These are phyloP conservation scores for Xylaria sp. DNA, from an alignment of 2,329 filamentous ascomycete species.

Conservation along the genomic window DNA sequence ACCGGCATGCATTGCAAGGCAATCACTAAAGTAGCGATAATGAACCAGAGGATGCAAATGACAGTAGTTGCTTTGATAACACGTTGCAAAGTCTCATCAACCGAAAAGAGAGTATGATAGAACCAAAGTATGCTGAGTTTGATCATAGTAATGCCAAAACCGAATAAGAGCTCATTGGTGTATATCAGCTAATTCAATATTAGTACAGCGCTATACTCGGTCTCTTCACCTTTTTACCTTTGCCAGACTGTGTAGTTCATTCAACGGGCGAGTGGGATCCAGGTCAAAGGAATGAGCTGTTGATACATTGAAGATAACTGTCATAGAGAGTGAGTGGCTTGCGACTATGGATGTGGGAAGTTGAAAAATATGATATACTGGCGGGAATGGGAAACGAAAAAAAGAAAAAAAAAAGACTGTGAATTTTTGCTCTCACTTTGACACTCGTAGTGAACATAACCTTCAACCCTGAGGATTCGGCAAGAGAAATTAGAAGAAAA, in stretches of 20 bases:
- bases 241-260: conserved; percentile 10
- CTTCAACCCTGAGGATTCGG: not conserved
- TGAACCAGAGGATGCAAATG: conserved; percentile 27
- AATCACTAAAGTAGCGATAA: conserved; percentile 18
- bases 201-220: not conserved
- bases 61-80: conserved; percentile 3
- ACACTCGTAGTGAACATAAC: not conserved
- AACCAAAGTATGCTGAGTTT: conserved; percentile 34
- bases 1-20: conserved; percentile 24
- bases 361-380: not conserved
- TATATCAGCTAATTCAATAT: conserved; percentile 4
- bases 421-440: not conserved
- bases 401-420: not conserved
- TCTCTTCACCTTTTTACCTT: conserved; percentile 3
- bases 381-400: not conserved
- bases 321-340: not conserved
- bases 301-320: conserved; percentile 25
- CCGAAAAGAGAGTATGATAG: conserved; percentile 24
- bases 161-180: conserved; percentile 24
- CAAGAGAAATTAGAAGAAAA: not conserved
- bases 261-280: not conserved
- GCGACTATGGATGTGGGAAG: not conserved
- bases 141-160: conserved; percentile 23
- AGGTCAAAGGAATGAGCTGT: conserved; percentile 10
- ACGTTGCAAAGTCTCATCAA: not conserved